A percentile compares a stretch with the other conserved stretches of the same genome.
Conservation (phyloP, 768 basidiomycete genomes). For the Suillus hirtellus region DNA sequence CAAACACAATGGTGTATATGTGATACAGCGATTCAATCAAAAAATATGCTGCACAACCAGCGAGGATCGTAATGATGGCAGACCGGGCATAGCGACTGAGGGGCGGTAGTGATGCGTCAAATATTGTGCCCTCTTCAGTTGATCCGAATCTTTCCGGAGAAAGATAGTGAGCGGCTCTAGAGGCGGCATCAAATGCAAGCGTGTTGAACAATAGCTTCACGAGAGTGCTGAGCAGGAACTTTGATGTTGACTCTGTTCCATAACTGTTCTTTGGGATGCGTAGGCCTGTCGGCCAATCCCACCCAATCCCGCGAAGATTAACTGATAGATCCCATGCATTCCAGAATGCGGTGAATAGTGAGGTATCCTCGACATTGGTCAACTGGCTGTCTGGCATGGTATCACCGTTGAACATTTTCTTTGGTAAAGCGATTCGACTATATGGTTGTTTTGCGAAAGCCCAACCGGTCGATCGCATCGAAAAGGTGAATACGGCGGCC, state of each 20-base stretch:
- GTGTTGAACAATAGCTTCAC: conserved; percentile 3
- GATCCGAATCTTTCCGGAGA: conserved; percentile 41
- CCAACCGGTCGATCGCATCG: conserved; percentile 29
- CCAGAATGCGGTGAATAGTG: conserved; percentile 14
- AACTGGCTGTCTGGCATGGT: not conserved
- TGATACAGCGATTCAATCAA: conserved; percentile 47
- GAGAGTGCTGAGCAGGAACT: conserved; percentile 19
- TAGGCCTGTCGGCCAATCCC: conserved; percentile 17
- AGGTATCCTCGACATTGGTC: not conserved
- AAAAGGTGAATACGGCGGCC: conserved; percentile 26
- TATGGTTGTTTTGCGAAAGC: conserved; percentile 13
- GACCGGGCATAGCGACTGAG: conserved; percentile 44
- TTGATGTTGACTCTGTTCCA: conserved; percentile 16
- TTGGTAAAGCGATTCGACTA: not conserved
- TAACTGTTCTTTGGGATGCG: conserved; percentile 17
- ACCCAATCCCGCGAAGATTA: conserved; percentile 31
- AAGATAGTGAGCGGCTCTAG: conserved; percentile 26
- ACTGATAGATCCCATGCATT: conserved; percentile 28
- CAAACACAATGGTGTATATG: conserved; percentile 41
- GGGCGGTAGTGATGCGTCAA: conserved; percentile 33
- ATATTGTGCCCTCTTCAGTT: conserved; percentile 37
- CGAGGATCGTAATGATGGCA: conserved; percentile 40
- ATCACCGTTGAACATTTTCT: not conserved
- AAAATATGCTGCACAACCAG: conserved; percentile 46
- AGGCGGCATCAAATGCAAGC: conserved; percentile 14